Evolutionary conservation across 2,329 filamentous ascomycete genomes (phyloP), one percentile per base, ranked within the genome.

Genomic region (Aphanoascus verrucosus): DNA sequence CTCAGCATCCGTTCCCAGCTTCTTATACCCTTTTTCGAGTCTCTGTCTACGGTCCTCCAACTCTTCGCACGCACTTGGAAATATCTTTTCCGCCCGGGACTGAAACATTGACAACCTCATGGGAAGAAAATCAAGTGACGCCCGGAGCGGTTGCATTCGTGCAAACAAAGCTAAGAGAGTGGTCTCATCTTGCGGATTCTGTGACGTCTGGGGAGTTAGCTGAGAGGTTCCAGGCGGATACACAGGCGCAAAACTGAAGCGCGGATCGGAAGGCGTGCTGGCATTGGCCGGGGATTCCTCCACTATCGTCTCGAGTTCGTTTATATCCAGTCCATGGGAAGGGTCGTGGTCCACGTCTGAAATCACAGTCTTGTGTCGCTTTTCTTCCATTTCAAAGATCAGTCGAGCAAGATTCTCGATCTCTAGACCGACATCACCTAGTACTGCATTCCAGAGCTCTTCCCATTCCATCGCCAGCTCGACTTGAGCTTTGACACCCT

Each of bases 391-490:
- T 69, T 97, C 90, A 63, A 97, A 97, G 31, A 97, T 87, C 46
- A 95, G 73, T 38, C 86, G 79, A 63, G 80, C 82, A 14, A 94
- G 76, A 43, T 85, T 83, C 59, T 93, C 86, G 64, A 89, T 84
- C 70, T 98, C 93, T 57, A 84, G 82, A 50, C 90, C 87, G 57
- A 97, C 95, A 66, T 97, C 91, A 43, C 90, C 91, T 2, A 98
- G 75, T 2, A 97, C 91, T 58, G 80, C 88, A 62, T 88, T 88
- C 91, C 93, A 97, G 35, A 98, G 76, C 70, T 97, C 90, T 68
- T 96, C 90, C 91, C 91, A 98, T 65, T 98, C 93, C 89, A 97
- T 94, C 45, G 93, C 93, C 55, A 95, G 83, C 69, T 97, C 93
- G 15, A 98, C 91, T 65, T 97, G 91, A 46, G 80, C 80, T 66